Percentiles rank a stretch among this genome's conserved stretches.
These are phyloP conservation scores for Trichophyton rubrum DNA, from an alignment of 2,329 filamentous ascomycete genomes.

Conservation along the genomic window DNA sequence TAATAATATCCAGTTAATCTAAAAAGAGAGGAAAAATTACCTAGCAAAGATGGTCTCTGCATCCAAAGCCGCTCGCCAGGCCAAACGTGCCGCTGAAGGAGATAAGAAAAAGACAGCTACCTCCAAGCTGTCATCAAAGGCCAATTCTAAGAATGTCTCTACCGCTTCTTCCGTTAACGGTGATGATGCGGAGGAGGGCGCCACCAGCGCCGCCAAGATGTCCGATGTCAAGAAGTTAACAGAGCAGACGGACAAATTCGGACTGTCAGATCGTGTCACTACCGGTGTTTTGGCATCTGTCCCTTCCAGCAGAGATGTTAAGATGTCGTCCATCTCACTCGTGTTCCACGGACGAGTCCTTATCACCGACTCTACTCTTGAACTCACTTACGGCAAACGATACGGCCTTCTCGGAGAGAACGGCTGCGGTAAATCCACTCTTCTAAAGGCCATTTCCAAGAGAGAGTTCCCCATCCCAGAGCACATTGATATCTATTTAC, in stretches of 20 bases:
- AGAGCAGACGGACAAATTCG: conserved; percentile 89
- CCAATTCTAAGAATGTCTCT: conserved; percentile 49
- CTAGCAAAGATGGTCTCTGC: conserved; percentile 49
- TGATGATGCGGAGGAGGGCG: conserved; percentile 60
- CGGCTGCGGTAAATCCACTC: conserved; percentile 97
- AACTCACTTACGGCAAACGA: conserved; percentile 81
- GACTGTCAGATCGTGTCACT: conserved; percentile 92
- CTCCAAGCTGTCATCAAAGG: conserved; percentile 58
- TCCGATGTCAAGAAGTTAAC: conserved; percentile 76
- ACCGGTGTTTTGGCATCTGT: conserved; percentile 90
- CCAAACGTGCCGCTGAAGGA: conserved; percentile 55
- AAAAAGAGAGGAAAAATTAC: not conserved
- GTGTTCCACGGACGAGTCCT: conserved; percentile 98
- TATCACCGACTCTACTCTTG: conserved; percentile 84
- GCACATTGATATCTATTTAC: conserved; percentile 93
- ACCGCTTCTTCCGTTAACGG: conserved; percentile 56
- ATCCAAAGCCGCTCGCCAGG: conserved; percentile 55
- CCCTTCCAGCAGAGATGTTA: conserved; percentile 77
- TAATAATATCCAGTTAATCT: not conserved
- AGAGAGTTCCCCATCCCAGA: conserved; percentile 94
- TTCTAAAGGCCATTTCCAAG: conserved; percentile 84
- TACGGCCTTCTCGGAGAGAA: conserved; percentile 97
- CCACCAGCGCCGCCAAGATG: conserved; percentile 59
- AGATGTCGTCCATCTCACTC: conserved; percentile 84
- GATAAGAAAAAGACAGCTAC: conserved; percentile 65